These are phyloP conservation scores for Zalaria obscura DNA, from an alignment of 2,329 filamentous ascomycete genomes.

Conservation along the genomic window DNA sequence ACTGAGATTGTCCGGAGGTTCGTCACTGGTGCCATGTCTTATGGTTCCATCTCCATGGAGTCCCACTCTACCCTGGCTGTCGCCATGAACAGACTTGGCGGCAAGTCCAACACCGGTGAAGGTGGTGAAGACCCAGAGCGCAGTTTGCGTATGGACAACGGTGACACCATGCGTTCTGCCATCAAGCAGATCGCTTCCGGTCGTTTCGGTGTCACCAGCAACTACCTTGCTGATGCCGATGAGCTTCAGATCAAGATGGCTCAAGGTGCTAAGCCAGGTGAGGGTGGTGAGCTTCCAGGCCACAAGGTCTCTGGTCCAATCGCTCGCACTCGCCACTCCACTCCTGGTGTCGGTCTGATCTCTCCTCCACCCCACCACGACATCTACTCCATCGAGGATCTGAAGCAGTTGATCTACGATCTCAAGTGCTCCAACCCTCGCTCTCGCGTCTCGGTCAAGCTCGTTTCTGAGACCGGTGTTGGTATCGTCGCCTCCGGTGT, in stretches of 20 bases:
- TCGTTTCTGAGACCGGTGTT: slow-evolving; percentile 93
- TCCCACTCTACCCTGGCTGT: slow-evolving; percentile 91
- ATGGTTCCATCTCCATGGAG: slow-evolving; percentile 97
- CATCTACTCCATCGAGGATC: slow-evolving; percentile 95
- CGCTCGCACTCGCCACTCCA: slow-evolving; percentile 87
- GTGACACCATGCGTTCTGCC: slow-evolving; percentile 90
- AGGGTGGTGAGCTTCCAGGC: slow-evolving; percentile 91
- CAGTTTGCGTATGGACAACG: slow-evolving; percentile 72
- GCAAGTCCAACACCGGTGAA: slow-evolving; percentile 95
- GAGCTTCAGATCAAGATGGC: slow-evolving; percentile 99
- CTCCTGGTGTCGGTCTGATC: slow-evolving; percentile 88
- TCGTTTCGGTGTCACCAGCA: slow-evolving; percentile 88
- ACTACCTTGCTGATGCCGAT: slow-evolving; percentile 87
- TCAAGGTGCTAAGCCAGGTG: slow-evolving; percentile 92
- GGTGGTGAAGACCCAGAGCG: slow-evolving; percentile 92
- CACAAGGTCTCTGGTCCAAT: slow-evolving; percentile 95
- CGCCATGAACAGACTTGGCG: slow-evolving; percentile 91
- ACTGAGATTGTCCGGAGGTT: slow-evolving; percentile 94
- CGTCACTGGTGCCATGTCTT: slow-evolving; percentile 96
- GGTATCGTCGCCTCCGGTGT: slow-evolving; percentile 96
- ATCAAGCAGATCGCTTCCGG: slow-evolving; percentile 97
- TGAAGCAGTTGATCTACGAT: slow-evolving; percentile 97
- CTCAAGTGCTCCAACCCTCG: slow-evolving; percentile 92
- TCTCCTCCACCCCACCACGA: slow-evolving; percentile 94
- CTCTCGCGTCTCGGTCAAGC: slow-evolving; percentile 86